Percentiles rank a stretch among this genome's conserved stretches.
Evolutionary conservation across 1,284 basidiomycete genomes (phyloP).

Genomic region (Ustilago cynodontis): DNA sequence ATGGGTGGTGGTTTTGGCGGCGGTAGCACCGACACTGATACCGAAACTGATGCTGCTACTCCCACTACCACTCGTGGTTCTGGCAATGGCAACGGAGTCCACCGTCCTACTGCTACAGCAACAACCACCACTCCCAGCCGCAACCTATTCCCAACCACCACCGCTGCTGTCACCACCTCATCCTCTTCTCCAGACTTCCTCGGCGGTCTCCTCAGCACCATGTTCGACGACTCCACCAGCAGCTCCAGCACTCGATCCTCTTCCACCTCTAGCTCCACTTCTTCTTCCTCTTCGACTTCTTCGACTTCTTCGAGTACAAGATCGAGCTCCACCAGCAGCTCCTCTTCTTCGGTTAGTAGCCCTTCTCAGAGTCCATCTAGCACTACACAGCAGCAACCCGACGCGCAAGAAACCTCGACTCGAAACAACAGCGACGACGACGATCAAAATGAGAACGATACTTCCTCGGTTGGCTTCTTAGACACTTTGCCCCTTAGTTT

Average conservation of each 20-base stretch:
- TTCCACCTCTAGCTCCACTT: slow-evolving; percentile 13
- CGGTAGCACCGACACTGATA: slow-evolving; percentile 1
- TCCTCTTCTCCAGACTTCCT: slow-evolving; percentile 10
- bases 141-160: slow-evolving; percentile 26
- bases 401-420: slow-evolving; percentile 1
- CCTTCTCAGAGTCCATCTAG: slow-evolving; percentile 26
- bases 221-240: slow-evolving; percentile 5
- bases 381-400: slow-evolving; percentile 4
- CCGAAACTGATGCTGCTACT: slow-evolving; percentile 7
- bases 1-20: slow-evolving; percentile 23
- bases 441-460: neutral
- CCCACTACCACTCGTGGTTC: slow-evolving; percentile 21
- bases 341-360: slow-evolving; percentile 34
- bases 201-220: neutral
- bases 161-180: slow-evolving; percentile 8
- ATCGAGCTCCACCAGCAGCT: slow-evolving; percentile 28
- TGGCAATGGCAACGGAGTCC: slow-evolving; percentile 7
- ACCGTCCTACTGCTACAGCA: slow-evolving; percentile 19
- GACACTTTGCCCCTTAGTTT: slow-evolving; percentile 18
- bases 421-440: slow-evolving; percentile 8
- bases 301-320: slow-evolving; percentile 30
- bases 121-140: slow-evolving; percentile 15
- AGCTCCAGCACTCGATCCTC: slow-evolving; percentile 14
- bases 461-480: slow-evolving; percentile 34
- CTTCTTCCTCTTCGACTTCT: slow-evolving; percentile 28